phyloP scores from a whole-genome alignment of 2,329 filamentous ascomycete species.

The Zymoseptoria brevis region DNA sequence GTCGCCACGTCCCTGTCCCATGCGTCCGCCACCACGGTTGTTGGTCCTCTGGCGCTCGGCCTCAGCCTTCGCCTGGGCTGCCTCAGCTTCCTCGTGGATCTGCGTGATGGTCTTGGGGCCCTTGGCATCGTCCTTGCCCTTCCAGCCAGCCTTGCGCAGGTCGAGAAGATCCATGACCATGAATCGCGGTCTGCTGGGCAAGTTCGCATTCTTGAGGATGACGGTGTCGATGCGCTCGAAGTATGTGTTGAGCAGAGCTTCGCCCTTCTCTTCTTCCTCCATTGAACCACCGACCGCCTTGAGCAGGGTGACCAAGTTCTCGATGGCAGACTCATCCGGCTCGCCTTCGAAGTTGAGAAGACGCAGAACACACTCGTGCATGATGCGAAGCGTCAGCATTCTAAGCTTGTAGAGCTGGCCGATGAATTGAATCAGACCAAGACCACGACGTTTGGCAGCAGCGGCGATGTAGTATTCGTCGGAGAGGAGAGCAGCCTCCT shows the following conservation, averaged over 20 bases:
- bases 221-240: constrained; percentile 81
- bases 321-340: constrained; percentile 91
- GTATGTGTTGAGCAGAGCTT: constrained; percentile 83
- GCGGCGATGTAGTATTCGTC: constrained; percentile 95
- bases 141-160: constrained; percentile 68
- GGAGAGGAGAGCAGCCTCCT: constrained; percentile 75
- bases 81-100: constrained; percentile 74
- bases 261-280: constrained; percentile 69
- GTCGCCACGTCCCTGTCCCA: constrained; percentile 73
- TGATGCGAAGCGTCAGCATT: constrained; percentile 98
- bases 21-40: constrained; percentile 60
- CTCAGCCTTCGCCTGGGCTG: constrained; percentile 68
- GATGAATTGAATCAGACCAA: constrained; percentile 98
- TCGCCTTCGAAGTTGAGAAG: constrained; percentile 89
- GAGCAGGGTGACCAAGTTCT: constrained; percentile 88
- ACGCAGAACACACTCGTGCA: constrained; percentile 98
- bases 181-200: constrained; percentile 84
- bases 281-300: constrained; percentile 85
- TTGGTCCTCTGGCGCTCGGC: constrained; percentile 51
- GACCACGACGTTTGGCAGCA: constrained; percentile 89
- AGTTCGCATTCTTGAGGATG: constrained; percentile 62
- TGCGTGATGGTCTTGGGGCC: constrained; percentile 94
- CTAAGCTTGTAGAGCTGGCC: constrained; percentile 97
- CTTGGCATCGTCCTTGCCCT: constrained; percentile 90
- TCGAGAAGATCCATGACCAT: constrained; percentile 96